Evolutionary conservation across 148 eudicot species (phyloP).

Genomic region (Rhododendron vialii): DNA sequence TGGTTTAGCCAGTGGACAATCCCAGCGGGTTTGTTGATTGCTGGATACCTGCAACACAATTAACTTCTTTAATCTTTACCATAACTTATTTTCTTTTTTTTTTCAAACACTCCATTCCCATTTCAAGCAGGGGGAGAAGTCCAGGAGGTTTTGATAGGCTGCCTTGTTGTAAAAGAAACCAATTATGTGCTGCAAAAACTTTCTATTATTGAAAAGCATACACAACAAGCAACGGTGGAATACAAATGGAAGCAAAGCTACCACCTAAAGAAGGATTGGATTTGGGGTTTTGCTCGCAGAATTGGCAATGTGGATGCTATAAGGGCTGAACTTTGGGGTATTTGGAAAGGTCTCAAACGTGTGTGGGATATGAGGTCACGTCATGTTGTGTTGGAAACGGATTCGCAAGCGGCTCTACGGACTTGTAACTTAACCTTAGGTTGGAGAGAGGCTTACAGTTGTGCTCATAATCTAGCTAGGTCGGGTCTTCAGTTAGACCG

Average conservation of each 20-base stretch:
- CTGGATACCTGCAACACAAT: constrained; percentile 74
- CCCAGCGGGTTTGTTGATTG: constrained; percentile 94
- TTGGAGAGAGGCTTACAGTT: background rate
- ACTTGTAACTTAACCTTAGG: too few relatives aligned
- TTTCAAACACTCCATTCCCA: background rate
- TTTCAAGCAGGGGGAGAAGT: background rate
- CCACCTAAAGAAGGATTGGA: too few relatives aligned
- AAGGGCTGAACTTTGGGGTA: too few relatives aligned
- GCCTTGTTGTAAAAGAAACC: background rate
- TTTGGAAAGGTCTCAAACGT: too few relatives aligned
- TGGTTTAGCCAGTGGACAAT: constrained; percentile 83
- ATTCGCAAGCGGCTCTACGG: too few relatives aligned
- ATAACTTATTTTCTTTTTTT: background rate
- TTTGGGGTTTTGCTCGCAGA: too few relatives aligned
- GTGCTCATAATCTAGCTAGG: background rate
- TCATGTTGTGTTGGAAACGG: too few relatives aligned
- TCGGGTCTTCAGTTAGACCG: background rate
- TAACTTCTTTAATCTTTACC: background rate
- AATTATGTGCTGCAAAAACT: background rate
- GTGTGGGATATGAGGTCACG: too few relatives aligned
- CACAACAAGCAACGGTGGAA: background rate
- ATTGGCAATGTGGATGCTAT: too few relatives aligned
- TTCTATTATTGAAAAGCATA: background rate
- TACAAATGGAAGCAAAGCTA: background rate
- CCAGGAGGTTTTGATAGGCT: background rate